A percentile compares a stretch with the other conserved stretches of the same genome.
These are phyloP conservation scores for Taxillus chinensis DNA, from an alignment of 164 flowering plant genomes.

Conservation along the genomic window DNA sequence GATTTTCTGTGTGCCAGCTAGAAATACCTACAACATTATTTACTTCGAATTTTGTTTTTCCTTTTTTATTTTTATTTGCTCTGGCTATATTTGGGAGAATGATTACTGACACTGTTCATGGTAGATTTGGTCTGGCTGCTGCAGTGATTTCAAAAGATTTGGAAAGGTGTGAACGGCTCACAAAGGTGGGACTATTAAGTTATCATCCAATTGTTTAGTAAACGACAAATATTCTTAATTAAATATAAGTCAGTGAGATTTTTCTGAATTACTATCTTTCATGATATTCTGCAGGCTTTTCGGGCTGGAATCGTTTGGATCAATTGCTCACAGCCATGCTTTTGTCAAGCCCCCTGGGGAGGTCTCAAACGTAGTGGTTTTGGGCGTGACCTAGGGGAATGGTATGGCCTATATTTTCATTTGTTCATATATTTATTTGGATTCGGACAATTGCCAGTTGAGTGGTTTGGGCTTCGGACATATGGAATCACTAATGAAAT, in stretches of 20 bases:
- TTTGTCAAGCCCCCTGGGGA: conserved; percentile 98
- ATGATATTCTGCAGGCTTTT: conserved; percentile 42
- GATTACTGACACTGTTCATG: conserved; percentile 8
- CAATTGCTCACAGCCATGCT: conserved; percentile 97
- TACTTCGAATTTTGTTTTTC: neutral
- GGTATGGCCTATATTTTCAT: conserved; percentile 32
- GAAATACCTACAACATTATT: too few species aligned
- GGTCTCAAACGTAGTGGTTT: conserved; percentile 94
- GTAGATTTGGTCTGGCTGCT: conserved; percentile 81
- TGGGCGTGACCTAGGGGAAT: conserved; percentile 95
- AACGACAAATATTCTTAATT: neutral
- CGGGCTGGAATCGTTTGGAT: conserved; percentile 92
- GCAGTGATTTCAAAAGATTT: conserved; percentile 87
- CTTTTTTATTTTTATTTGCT: neutral
- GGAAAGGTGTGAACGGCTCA: conserved; percentile 82
- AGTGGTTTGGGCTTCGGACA: too few species aligned
- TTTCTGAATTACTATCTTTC: neutral
- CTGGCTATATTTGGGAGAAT: neutral
- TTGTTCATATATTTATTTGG: too few species aligned
- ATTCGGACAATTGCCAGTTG: too few species aligned
- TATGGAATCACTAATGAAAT: too few species aligned
- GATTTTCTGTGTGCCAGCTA: neutral
- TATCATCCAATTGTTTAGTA: too few species aligned
- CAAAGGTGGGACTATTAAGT: conserved; percentile 46
- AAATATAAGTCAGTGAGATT: neutral